Evolutionary conservation across 225 moss, liverwort and hornwort species (phyloP), one percentile per base, ranked within the genome.

Genomic region (Marchantia paleacea): DNA sequence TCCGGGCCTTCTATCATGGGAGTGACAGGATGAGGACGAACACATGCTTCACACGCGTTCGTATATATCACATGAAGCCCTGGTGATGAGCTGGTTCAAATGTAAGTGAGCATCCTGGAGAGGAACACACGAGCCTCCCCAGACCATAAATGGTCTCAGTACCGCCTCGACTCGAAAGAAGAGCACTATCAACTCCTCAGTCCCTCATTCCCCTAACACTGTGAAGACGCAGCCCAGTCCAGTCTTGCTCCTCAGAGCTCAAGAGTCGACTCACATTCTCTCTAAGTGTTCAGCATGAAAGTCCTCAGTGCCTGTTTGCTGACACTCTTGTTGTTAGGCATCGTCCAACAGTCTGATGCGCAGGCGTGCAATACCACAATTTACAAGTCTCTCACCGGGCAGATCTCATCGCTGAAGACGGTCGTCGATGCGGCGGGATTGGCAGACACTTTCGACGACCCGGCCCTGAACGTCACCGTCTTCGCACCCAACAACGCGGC

Each of bases 401-500:
- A 12, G 25, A 31, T 77, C 11, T 31, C 58, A 12, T 3, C 10
- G 22, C 31, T 77, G 62, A 20, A 63, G 30, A n/a, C 24, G 9
- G 62, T 63, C 8, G 62, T 77, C 1, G 18, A 10, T 9, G 31
- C 31, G 20, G 61, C 77, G 4, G 61, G 77, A 1, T 58, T 77
- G 11, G 11, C 61, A 12, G 50, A 48, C 0, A 39, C 47, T 22
- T 31, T 77, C 47, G 24, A 62, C 63, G 49, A 77, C 24, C 22
- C 61, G 62, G 7, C n/a, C 0, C 20, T 62, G 62, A 61, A 61
- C 24, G 62, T 77, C 0, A 77, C 77, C 0, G 77, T 77, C 7
- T 77, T 77, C n/a, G 77, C 77, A 5, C 77, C 77, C 62, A 51
- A 77, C 77, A 77, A 77, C 15, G 58, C 31, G 0, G 77, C 77